These are phyloP conservation scores for Euphorbia lathyris DNA, from an alignment of 345 rosid genomes.

Conservation along the genomic window DNA sequence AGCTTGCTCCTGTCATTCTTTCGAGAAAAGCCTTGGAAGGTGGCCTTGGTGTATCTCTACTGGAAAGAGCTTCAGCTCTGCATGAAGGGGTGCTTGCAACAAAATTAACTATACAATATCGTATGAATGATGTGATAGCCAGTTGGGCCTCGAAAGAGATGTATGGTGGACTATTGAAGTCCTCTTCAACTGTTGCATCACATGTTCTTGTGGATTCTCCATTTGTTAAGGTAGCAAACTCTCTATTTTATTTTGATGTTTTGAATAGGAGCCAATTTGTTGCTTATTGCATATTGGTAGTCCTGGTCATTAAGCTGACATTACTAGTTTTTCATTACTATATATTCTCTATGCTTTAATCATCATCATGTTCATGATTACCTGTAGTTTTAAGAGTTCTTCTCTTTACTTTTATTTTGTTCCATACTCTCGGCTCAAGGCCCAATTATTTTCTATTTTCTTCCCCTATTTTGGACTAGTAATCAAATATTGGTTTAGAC, in stretches of 20 bases:
- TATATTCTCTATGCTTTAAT: neutral
- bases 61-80: constrained; percentile 77
- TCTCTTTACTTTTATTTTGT: neutral
- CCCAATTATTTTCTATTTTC: neutral
- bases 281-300: neutral
- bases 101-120: constrained; percentile 72
- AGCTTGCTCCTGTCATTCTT: constrained; percentile 88
- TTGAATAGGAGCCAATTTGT: constrained; percentile 6
- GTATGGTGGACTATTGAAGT: constrained; percentile 78
- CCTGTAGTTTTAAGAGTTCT: neutral
- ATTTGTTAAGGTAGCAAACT: constrained; percentile 74
- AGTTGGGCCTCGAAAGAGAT: constrained; percentile 99
- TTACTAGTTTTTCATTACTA: neutral
- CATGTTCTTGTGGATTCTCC: constrained; percentile 92
- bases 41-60: constrained; percentile 80
- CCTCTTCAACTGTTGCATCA: constrained; percentile 64
- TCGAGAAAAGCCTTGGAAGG: constrained; percentile 88
- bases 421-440: neutral
- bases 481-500: neutral
- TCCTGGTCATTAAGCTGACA: neutral
- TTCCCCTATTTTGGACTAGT: neutral
- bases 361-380: neutral
- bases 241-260: constrained; percentile 19
- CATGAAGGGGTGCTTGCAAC: constrained; percentile 73
- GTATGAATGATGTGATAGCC: constrained; percentile 93